Conservation (phyloP, 2,329 filamentous ascomycete species). For the Dactylonectria estremocensis region DNA sequence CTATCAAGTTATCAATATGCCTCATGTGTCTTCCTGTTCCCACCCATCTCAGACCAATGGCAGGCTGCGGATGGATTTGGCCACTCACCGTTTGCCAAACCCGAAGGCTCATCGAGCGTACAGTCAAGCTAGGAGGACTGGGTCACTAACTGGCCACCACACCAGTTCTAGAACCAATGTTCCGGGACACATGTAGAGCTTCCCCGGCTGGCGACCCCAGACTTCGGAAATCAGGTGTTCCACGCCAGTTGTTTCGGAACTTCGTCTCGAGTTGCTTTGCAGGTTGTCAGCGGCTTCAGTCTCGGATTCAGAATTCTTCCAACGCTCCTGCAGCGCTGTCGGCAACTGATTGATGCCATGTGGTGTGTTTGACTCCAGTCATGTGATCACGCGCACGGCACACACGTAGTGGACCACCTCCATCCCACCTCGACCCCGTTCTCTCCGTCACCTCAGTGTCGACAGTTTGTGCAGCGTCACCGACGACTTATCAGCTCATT, state of each 20-base stretch:
- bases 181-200: neutral
- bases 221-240: constrained; percentile 15
- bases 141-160: neutral
- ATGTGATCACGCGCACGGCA: constrained; percentile 10
- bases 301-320: constrained; percentile 18
- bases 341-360: neutral
- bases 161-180: neutral
- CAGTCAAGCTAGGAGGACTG: neutral
- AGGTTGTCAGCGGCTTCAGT: neutral
- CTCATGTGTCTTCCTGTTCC: neutral
- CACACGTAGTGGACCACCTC: neutral
- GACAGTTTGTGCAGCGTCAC: constrained; percentile 1
- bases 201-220: neutral
- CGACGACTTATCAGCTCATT: constrained; percentile 10
- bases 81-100: neutral
- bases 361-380: constrained; percentile 5
- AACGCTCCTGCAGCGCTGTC: neutral
- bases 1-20: neutral
- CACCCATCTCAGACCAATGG: neutral
- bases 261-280: neutral
- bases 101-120: neutral
- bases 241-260: constrained; percentile 19
- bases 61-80: neutral
- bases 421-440: neutral
- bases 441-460: neutral